These are phyloP conservation scores for Blastocystis sp. DNA, from an alignment of 352 stramenopile genomes.

Conservation along the genomic window DNA sequence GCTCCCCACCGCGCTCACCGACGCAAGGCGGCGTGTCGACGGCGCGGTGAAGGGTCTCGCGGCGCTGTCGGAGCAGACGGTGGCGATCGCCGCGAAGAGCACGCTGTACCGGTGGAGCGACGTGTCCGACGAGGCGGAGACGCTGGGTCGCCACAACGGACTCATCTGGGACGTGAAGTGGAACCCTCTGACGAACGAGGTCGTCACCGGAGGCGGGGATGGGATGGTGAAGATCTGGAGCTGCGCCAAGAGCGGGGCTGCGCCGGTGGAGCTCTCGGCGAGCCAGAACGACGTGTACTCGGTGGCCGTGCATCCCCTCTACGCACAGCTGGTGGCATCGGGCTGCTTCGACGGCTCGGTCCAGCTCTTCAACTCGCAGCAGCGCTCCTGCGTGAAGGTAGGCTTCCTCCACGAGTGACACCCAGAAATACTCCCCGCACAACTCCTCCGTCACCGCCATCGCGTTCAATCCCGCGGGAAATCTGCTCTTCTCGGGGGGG, in stretches of 20 bases:
- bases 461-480: slow-evolving; percentile 36
- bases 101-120: neutral
- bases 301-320: neutral
- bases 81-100: neutral
- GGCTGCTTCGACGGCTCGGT: slow-evolving; percentile 14
- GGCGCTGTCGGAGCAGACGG: neutral
- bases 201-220: neutral
- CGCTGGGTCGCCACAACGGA: neutral
- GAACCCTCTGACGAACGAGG: neutral
- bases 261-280: neutral
- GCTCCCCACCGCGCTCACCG: neutral
- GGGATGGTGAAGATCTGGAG: neutral
- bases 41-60: neutral
- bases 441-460: neutral
- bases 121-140: neutral
- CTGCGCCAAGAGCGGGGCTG: neutral
- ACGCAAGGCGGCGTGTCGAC: neutral
- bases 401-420: neutral
- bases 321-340: neutral
- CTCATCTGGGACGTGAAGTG: neutral
- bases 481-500: neutral
- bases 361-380: neutral
- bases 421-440: neutral
- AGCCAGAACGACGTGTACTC: slow-evolving; percentile 25
- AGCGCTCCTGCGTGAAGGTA: neutral